Percentiles rank a stretch among this genome's conserved stretches.
Conservation (phyloP, 2,329 filamentous ascomycete species). For the Rhynchosporium graminicola region DNA sequence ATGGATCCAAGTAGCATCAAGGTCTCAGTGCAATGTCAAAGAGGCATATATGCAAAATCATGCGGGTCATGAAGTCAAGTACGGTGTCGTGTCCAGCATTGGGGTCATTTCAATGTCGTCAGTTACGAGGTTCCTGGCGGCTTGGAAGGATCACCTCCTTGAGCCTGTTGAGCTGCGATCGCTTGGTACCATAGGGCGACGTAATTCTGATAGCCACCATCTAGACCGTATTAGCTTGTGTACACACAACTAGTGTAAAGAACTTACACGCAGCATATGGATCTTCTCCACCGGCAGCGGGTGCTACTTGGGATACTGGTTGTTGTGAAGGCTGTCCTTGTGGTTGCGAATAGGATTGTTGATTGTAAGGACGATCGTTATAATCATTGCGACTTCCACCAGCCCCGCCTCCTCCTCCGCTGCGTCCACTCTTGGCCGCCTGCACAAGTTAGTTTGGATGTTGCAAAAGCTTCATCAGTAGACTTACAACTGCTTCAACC, state of each 20-base stretch:
- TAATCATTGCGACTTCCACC: conserved; percentile 50
- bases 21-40: conserved; percentile 40
- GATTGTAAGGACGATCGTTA: conserved; percentile 55
- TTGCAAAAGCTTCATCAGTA: neutral
- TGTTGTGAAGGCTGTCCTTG: conserved; percentile 47
- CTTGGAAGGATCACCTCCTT: conserved; percentile 41
- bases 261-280: conserved; percentile 73
- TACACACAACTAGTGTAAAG: neutral
- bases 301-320: conserved; percentile 46
- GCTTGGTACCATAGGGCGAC: conserved; percentile 80
- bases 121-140: conserved; percentile 44
- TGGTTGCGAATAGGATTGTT: conserved; percentile 46
- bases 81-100: conserved; percentile 32
- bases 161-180: conserved; percentile 48
- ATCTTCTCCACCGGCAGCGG: conserved; percentile 56
- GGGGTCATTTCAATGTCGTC: conserved; percentile 28
- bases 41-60: conserved; percentile 37
- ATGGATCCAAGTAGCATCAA: conserved; percentile 38
- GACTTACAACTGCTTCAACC: conserved; percentile 81
- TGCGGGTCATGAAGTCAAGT: conserved; percentile 40
- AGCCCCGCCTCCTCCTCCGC: conserved; percentile 37
- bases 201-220: conserved; percentile 82
- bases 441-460: conserved; percentile 36
- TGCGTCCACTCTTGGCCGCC: conserved; percentile 53
- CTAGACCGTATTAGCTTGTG: conserved; percentile 41